Base-by-base conservation (phyloP, 1,284 basidiomycete genomes). In the Cryptococcus sp. region DNA sequence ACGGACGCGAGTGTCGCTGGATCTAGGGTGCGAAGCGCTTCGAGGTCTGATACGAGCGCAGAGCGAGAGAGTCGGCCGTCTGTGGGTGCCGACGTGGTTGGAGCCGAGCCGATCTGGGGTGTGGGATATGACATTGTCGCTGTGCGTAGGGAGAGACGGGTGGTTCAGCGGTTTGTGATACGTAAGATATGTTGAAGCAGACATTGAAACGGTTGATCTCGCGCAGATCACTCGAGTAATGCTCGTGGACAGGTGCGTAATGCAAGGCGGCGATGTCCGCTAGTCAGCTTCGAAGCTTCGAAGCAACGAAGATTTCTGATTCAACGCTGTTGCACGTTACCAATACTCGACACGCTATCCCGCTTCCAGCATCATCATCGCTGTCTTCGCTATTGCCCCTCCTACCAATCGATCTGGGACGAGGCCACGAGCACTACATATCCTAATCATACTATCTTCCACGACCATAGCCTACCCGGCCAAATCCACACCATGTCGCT, bases 401-500 rank as follows among this genome's bases (percentile, higher is more conserved):
- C 39, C 39, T 41, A 11, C n/a, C 39, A 11, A 11, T 11, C 11
- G 11, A 41, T 11, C 39, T 41, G 11, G 11, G 11, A 11, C n/a
- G 11, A 41, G 11, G n/a, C n/a, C 39, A 41, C 39, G 38, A 38
- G 23, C n/a, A 51, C 20, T 17, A 19, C 5, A 17, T 11, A 3
- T 41, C 16, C 27, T 54, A 25, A 27, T 3, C 20, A 45, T 39
- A 22, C 40, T 42, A 8, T 11, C 44, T 54, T n/a, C 15, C 16
- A 20, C 40, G 10, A 31, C 23, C 4, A 51, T 16, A 16, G 46
- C 7, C 5, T 19, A 50, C 13, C 2, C 31, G 31, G 11, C 17
- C 11, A 31, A 46, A 23, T 35, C n/a, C 15, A 27, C 42, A 57
- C 41, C 35, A 64, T 75, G 72, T 69, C 70, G 40, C 67, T 77